Evolutionary conservation across 2,329 filamentous ascomycete species (phyloP).

Genomic region (Paecilomyces niveus): DNA sequence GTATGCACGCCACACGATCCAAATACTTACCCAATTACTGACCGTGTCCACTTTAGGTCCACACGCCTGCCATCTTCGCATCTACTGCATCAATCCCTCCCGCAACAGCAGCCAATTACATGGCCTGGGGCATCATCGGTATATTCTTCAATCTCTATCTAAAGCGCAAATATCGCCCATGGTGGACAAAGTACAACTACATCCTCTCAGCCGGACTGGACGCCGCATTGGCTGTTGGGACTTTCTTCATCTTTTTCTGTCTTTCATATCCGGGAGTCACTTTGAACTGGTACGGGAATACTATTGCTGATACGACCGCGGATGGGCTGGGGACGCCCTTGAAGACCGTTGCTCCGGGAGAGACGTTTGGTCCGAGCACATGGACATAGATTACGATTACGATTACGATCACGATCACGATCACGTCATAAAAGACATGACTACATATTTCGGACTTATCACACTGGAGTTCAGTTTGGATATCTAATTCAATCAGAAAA

Average conservation of each 20-base stretch:
- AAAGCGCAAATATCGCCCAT: slow-evolving; percentile 14
- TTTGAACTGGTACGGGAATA: slow-evolving; percentile 9
- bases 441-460: not conserved
- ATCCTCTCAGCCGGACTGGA: slow-evolving; percentile 25
- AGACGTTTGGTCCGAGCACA: not conserved
- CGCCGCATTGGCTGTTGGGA: slow-evolving; percentile 7
- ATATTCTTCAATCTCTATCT: slow-evolving; percentile 25
- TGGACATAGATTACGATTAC: not conserved
- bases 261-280: slow-evolving; percentile 6
- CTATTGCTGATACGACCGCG: slow-evolving; percentile 37
- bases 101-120: slow-evolving; percentile 10
- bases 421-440: not conserved
- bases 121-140: slow-evolving; percentile 12
- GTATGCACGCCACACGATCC: not conserved
- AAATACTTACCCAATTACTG: not conserved
- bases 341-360: not conserved
- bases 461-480: too few species aligned
- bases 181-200: slow-evolving; percentile 32
- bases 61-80: slow-evolving; percentile 2
- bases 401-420: not conserved
- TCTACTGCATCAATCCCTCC: slow-evolving; percentile 42
- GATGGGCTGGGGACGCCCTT: slow-evolving; percentile 4
- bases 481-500: too few species aligned
- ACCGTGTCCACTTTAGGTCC: not conserved
- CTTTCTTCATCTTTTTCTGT: slow-evolving; percentile 12